Base-by-base conservation (phyloP, 2,329 filamentous ascomycete genomes). In the Samsoniella hepiali region DNA sequence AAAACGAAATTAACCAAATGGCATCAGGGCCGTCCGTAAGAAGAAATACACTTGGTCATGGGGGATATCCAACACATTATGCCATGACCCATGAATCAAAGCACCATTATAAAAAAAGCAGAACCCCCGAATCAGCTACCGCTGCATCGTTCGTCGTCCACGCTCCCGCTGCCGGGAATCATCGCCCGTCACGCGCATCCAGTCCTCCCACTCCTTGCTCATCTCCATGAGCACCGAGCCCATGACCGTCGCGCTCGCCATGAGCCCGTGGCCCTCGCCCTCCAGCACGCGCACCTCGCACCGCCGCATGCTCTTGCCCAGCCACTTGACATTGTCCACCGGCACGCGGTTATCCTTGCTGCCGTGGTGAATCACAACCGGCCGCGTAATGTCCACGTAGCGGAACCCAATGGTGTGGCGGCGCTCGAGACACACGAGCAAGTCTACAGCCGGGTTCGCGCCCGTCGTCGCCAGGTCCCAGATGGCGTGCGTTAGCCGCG, bases 221-320 rank as follows among this genome's bases (percentile, higher is more conserved):
- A 99, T 96, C 78, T 99, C 95, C 76, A 92, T 94, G 42, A 99
- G 79, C n/a, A 98, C 90, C 27, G 89, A 88, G 50, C 92, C 91
- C 95, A 99, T 99, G 51, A 98, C 94, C 15, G 82, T 81, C 0
- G 95, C 93, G 68, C 90, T 96, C 1, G 95, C 95, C 95, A 99
- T 99, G 31, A 99, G 79, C 0, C 95, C 94, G 72, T 99, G 95
- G 3, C 93, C 92, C 75, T 99, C 94, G 6, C 91, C 92, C 68
- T 96, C 91, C 3, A 99, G 81, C 5, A 98, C 87, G 5, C 94
- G 83, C 15, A 99, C 91, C 74, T 98, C 95, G 74, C 94, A 98
- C 55, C 91, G 84, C 36, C 91, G 87, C 93, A 99, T 98, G 49
- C 91, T 91, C 76, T 93, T 93, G 64, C 93, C 93, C 8, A 99